Conservation (phyloP, 2,329 filamentous ascomycete genomes). For the Endothia cerciana region DNA sequence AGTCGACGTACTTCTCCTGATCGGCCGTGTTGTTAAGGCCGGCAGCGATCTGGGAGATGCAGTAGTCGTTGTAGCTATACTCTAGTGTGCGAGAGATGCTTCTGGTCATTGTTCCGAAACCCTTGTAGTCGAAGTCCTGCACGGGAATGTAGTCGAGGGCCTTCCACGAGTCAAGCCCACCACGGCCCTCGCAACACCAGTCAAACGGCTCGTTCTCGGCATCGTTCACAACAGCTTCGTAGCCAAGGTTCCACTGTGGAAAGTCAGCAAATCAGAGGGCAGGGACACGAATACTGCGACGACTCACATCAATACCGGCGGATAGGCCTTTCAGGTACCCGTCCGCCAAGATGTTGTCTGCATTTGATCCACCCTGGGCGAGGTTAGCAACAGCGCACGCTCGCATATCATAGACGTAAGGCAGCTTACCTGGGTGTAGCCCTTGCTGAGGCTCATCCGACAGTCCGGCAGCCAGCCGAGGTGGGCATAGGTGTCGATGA, state of each 20-base stretch:
- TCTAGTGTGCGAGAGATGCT: constrained; percentile 75
- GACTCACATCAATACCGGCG: constrained; percentile 54
- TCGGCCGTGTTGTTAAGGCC: constrained; percentile 59
- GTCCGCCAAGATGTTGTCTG: constrained; percentile 70
- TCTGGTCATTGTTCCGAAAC: constrained; percentile 71
- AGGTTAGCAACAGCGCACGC: neutral
- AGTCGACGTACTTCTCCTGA: constrained; percentile 60
- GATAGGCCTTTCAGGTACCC: constrained; percentile 68
- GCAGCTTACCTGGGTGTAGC: constrained; percentile 61
- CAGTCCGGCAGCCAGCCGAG: constrained; percentile 71
- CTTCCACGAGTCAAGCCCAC: constrained; percentile 75
- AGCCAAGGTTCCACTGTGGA: constrained; percentile 66
- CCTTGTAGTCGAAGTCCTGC: constrained; percentile 67
- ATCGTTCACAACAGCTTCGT: constrained; percentile 72
- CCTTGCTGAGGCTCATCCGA: constrained; percentile 68
- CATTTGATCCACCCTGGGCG: constrained; percentile 70
- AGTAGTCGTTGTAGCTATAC: constrained; percentile 79
- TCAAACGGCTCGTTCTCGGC: constrained; percentile 71
- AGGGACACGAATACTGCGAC: neutral
- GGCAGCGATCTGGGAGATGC: constrained; percentile 65
- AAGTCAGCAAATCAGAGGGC: constrained; percentile 27
- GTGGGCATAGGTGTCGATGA: constrained; percentile 71
- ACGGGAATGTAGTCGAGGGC: constrained; percentile 70
- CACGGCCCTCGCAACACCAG: constrained; percentile 72
- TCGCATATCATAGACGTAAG: constrained; percentile 31